A percentile compares a stretch with the other conserved stretches of the same genome.
Conservation (phyloP, 352 stramenopile species). For the Achlya hypogyna region DNA sequence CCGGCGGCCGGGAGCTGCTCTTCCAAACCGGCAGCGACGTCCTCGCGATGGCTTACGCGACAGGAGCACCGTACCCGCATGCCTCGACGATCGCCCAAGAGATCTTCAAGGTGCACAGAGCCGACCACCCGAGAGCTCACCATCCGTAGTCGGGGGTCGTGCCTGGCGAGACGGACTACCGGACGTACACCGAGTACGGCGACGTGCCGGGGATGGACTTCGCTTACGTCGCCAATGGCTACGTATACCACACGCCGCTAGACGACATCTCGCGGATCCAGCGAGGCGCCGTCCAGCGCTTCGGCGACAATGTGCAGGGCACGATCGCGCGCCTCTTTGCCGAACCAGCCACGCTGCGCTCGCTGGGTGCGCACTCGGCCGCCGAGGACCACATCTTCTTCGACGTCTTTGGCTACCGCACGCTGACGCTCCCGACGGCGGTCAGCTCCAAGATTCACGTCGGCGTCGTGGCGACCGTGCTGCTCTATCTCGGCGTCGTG, state of each 20-base stretch:
- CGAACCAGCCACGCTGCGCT: constrained; percentile 35
- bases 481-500: constrained; percentile 30
- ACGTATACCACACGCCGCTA: constrained; percentile 67
- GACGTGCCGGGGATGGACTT: constrained; percentile 75
- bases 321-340: constrained; percentile 43
- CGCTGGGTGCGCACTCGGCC: constrained; percentile 45
- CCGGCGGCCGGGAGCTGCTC: constrained; percentile 58
- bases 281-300: constrained; percentile 46
- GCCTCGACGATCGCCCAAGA: constrained; percentile 71
- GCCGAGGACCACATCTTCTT: constrained; percentile 66
- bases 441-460: constrained; percentile 33
- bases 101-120: constrained; percentile 59
- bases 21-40: constrained; percentile 76
- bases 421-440: constrained; percentile 49
- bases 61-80: constrained; percentile 62
- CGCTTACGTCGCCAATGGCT: constrained; percentile 70
- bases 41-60: constrained; percentile 53
- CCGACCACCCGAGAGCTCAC: no score
- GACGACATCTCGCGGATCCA: constrained; percentile 69
- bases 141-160: constrained; percentile 39
- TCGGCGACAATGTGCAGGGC: constrained; percentile 61
- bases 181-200: constrained; percentile 63
- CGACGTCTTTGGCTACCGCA: constrained; percentile 49
- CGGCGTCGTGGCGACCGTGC: constrained; percentile 30
- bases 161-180: constrained; percentile 61